Base-by-base conservation (phyloP, 2,329 filamentous ascomycete genomes). In the Colletotrichum gloeosporioides region DNA sequence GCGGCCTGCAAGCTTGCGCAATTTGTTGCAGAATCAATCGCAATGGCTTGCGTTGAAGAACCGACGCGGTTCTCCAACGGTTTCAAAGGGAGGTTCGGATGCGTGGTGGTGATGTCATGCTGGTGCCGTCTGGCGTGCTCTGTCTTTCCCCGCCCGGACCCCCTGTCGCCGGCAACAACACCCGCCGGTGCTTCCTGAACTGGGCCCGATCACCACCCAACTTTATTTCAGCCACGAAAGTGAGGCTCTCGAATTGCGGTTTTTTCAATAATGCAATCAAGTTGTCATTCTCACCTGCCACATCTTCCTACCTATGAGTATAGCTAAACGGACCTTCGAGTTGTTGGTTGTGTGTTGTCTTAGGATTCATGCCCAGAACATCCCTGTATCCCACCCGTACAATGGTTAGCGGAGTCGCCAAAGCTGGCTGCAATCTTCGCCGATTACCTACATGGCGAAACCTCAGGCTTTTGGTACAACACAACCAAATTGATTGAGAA, bases 31-130 rank as follows among this genome's bases (percentile, higher is more conserved):
- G 65, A 53, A 53, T 53, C 65, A 27, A 29, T 31, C n/a, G 31
- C 31, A 22, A 8, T 32, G 57, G 15, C 10, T 22, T 68, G 8
- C 36, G 36, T 25, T 25, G 64, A 69, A 49, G 64, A 34, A 44
- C n/a, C 32, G n/a, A 9, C 13, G 55, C 16, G 8, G 31, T 4
- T 10, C 55, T 22, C 39, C 18, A 15, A 53, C 15, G 34, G 59
- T 69, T 69, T 65, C 59, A 34, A n/a, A 53, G 64, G 59, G 70
- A 69, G 39, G 39, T 13, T 25, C 25, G 16, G 13, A 49, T 44
- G 59, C 44, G 25, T 27, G 31, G 62, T 65, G 64, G 65, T 76
- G 74, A 76, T 76, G 74, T 76, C 74, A 76, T 76, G 71, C 59
- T 22, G 32, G n/a, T 39, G 16, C 44, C 64, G 57, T 76, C 74